These are phyloP conservation scores for Coprinopsis strossmayeri DNA, from an alignment of 768 basidiomycete species.

Conservation along the genomic window DNA sequence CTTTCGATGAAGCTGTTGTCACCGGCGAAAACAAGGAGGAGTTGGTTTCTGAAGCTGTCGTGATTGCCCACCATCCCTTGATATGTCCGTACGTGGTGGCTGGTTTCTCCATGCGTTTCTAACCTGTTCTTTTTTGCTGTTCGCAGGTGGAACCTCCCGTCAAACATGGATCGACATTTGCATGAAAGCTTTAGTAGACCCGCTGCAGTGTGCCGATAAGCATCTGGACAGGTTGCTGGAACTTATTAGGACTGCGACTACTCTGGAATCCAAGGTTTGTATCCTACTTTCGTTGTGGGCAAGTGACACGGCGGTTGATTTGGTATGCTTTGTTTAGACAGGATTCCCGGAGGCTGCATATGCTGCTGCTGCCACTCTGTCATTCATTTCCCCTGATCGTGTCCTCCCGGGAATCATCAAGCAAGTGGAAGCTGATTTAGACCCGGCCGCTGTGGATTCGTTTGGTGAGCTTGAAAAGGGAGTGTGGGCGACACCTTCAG, in stretches of 20 bases:
- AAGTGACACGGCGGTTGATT: too few relatives aligned
- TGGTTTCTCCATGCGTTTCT: background rate
- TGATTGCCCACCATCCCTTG: slow-evolving; percentile 69
- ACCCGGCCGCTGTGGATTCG: slow-evolving; percentile 46
- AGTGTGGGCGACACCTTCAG: slow-evolving; percentile 83
- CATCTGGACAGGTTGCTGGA: slow-evolving; percentile 45
- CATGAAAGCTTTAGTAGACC: slow-evolving; percentile 63
- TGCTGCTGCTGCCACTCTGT: slow-evolving; percentile 65
- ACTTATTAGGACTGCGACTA: slow-evolving; percentile 41
- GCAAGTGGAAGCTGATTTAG: slow-evolving; percentile 62
- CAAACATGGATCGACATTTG: slow-evolving; percentile 82
- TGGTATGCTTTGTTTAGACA: slow-evolving; percentile 25
- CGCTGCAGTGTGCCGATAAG: slow-evolving; percentile 47
- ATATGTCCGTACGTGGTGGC: slow-evolving; percentile 39
- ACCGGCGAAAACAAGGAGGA: slow-evolving; percentile 35
- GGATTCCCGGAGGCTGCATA: slow-evolving; percentile 66
- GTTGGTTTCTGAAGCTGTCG: slow-evolving; percentile 46
- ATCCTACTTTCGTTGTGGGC: background rate
- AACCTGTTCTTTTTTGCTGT: background rate
- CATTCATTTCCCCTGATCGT: slow-evolving; percentile 68
- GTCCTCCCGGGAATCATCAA: slow-evolving; percentile 67
- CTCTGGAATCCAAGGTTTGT: slow-evolving; percentile 41
- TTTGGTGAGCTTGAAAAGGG: slow-evolving; percentile 71
- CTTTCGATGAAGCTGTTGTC: slow-evolving; percentile 35
- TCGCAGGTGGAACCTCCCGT: slow-evolving; percentile 39